Evolutionary conservation across 768 basidiomycete species (phyloP), one percentile per base, ranked within the genome.

Genomic region (Lactarius vividus): DNA sequence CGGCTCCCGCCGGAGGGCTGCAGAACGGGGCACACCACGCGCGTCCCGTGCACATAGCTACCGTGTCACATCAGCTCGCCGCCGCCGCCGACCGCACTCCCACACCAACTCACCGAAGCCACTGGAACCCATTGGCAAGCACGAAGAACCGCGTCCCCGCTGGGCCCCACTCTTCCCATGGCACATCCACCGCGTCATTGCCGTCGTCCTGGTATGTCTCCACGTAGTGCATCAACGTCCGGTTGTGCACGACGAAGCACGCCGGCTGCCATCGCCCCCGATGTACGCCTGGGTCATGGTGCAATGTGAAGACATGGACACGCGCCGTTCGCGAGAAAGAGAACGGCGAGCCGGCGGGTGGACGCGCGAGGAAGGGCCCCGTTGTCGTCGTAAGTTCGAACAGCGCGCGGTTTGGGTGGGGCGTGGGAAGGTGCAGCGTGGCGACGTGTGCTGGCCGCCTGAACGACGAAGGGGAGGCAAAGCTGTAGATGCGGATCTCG

Each of bases 401-500:
- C 4, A 72, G 46, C 46, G 35, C 52, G 46, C 70, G 67, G 3
- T 69, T 66, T 1, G 35, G 42, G 58, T 63, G 42, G 1, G 73
- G 46, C 3, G 63, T 59, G 1, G 76, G 76, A 2, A 77, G 68
- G 11, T 59, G 61, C n/a, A 77, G 72, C 11, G 60, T 67, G 1
- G 72, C 74, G 57, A 73, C 70, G 44, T 68, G 74, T 18, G 53
- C 61, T 8, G 61, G 65, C 4, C 31, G 31, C 20, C 39, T 20
- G 52, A n/a, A 54, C 54, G 42, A 42, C 16, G 55, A 59, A 33
- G 69, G 70, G 9, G 35, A 62, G 26, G 49, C 55, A 61, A 85
- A 82, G 0, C 77, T 72, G 64, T 78, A 85, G 13, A 86, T 63
- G 23, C 79, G 72, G 62, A 86, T 75, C 1, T 77, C 64, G 5